Conservation (phyloP, 179 eudicot species). For the Vitellaria paradoxa region DNA sequence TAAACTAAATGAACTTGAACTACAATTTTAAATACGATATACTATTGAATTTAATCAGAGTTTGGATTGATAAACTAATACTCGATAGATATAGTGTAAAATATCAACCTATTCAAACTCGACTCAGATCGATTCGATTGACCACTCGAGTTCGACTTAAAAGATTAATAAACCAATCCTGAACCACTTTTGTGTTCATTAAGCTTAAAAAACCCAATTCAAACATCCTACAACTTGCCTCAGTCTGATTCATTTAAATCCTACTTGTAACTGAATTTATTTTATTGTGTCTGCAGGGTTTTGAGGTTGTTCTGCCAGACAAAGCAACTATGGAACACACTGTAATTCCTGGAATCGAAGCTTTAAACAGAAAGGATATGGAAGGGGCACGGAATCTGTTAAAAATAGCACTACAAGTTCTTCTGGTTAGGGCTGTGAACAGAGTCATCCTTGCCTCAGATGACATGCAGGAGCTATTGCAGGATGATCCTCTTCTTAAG, state of each 20-base stretch:
- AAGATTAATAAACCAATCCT: too few species aligned
- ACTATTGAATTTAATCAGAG: too few species aligned
- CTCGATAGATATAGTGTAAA: too few species aligned
- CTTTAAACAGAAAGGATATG: slow-evolving; percentile 46
- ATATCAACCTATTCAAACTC: too few species aligned
- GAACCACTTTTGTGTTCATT: too few species aligned
- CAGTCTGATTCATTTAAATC: background rate
- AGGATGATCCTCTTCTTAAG: slow-evolving; percentile 59
- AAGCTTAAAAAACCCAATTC: too few species aligned
- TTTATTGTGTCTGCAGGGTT: slow-evolving; percentile 35
- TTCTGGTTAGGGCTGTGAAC: slow-evolving; percentile 58
- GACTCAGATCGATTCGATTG: too few species aligned
- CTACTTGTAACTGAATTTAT: background rate
- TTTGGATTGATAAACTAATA: too few species aligned
- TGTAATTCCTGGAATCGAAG: slow-evolving; percentile 55
- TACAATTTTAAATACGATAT: too few species aligned
- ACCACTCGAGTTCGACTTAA: too few species aligned
- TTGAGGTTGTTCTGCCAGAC: slow-evolving; percentile 64
- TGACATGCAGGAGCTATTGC: slow-evolving; percentile 49
- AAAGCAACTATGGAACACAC: slow-evolving; percentile 67
- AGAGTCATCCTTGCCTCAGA: slow-evolving; percentile 55
- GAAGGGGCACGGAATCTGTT: slow-evolving; percentile 55
- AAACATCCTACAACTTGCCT: too few species aligned
- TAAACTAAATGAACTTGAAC: too few species aligned
- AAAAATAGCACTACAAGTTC: slow-evolving; percentile 55